Base-by-base conservation (phyloP, 345 rosid species). In the Hibiscus trionum region DNA sequence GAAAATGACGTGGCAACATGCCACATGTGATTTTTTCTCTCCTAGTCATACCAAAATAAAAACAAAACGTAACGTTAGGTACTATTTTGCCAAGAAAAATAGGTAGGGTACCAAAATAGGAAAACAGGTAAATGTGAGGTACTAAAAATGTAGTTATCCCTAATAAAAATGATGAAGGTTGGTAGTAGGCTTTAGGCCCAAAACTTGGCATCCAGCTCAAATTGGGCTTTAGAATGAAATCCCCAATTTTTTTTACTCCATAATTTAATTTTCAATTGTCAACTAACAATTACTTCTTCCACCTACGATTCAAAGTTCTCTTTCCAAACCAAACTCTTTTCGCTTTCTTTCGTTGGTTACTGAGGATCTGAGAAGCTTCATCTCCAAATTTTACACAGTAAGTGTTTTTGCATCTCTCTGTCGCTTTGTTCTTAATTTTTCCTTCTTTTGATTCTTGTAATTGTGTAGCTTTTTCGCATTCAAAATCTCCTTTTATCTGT, bases 141-240 rank as follows among this genome's bases (percentile, higher is more conserved):
- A n/a, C n/a, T n/a, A 31, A 31, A 31, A 31, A 8, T 39, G 9
- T 39, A 7, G 46, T 11, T 2, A n/a, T 11, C 7, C 5, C 5
- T 35, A 35, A 35, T 35, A 35, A 37, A 39, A 44, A 44, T 44
- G 12, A 16, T 6, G 19, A 12, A 19, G 17, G 2, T 9, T 53
- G 10, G 5, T 33, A 52, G 37, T 31, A 56, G 31, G 73, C 11
- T 33, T 31, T 17, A 37, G 73, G 61, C 64, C 33, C 64, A 37
- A 56, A 19, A 12, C 42, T 55, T 50, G 33, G 2, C 17, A 16
- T 46, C 47, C 29, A 31, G 21, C 37, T 58, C 61, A 21, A 39
- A 57, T 70, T 70, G 73, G 53, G 58, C 37, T 26, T 67, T 15
- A 67, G 24, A 8, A n/a, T n/a, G 21, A 67, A 47, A 21, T 26